Percentiles rank a stretch among this genome's conserved stretches.
These are phyloP conservation scores for Triglochin maritima DNA, from an alignment of 106 monocot species.

Conservation along the genomic window DNA sequence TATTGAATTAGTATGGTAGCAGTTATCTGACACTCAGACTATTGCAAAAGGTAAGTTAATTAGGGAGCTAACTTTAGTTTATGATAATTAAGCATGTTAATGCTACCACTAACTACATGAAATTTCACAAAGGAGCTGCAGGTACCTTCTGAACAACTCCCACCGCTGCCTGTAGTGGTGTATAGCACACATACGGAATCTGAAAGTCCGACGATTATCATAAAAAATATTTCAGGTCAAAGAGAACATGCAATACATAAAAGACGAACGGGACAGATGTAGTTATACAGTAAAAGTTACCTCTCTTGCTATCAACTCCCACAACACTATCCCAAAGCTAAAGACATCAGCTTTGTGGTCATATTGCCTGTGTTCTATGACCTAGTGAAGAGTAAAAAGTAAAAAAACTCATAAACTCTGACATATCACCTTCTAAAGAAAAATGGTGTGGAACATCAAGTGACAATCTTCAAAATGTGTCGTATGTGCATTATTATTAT, in stretches of 20 bases:
- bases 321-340: constrained; percentile 62
- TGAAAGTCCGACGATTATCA: constrained; percentile 1
- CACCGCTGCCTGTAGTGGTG: constrained; percentile 27
- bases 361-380: constrained; percentile 78
- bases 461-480: background rate
- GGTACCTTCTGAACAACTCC: constrained; percentile 34
- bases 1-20: too few species aligned
- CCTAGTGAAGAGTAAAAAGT: constrained; percentile 15
- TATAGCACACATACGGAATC: constrained; percentile 19
- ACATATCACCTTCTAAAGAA: background rate
- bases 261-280: background rate
- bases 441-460: background rate
- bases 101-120: background rate
- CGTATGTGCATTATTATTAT: background rate
- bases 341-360: constrained; percentile 82
- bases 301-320: constrained; percentile 70
- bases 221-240: background rate
- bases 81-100: too few species aligned
- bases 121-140: background rate
- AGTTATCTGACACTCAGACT: too few species aligned
- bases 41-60: too few species aligned
- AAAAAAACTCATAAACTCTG: background rate
- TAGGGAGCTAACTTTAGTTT: too few species aligned
- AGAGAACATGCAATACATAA: background rate
- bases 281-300: constrained; percentile 10